Evolutionary conservation across 441 rosid genomes (phyloP).

Genomic region (Populus trichocarpa): DNA sequence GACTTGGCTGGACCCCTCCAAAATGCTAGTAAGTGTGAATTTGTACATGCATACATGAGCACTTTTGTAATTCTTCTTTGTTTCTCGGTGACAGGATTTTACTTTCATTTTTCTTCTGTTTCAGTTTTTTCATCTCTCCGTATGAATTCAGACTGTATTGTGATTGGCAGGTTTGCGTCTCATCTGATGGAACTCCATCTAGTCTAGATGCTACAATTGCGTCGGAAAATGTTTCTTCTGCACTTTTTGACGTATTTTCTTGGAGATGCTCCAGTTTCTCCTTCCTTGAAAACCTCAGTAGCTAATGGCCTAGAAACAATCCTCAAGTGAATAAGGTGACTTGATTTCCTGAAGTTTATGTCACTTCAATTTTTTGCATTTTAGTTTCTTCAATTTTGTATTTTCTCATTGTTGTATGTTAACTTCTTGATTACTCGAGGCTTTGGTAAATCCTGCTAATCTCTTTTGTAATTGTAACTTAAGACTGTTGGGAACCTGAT

Average conservation of each 20-base stretch:
- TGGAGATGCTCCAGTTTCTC: conserved; percentile 74
- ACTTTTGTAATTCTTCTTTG: background rate
- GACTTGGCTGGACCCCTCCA: conserved; percentile 65
- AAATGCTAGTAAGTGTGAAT: conserved; percentile 60
- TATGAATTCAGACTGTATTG: background rate
- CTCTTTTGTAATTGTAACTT: background rate
- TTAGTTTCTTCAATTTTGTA: background rate
- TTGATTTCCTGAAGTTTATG: conserved; percentile 7
- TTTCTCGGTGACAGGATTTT: background rate
- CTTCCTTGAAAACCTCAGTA: conserved; percentile 65
- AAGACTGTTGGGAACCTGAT: background rate
- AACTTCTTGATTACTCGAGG: background rate
- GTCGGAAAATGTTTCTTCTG: conserved; percentile 52
- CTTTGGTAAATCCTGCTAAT: conserved; percentile 7
- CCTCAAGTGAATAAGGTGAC: conserved; percentile 33
- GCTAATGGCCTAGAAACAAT: conserved; percentile 46
- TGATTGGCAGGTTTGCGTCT: conserved; percentile 53
- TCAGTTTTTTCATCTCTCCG: background rate
- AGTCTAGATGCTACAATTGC: conserved; percentile 50
- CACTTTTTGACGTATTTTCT: conserved; percentile 71
- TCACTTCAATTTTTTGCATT: background rate
- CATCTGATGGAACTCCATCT: conserved; percentile 52
- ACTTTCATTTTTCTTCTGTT: background rate
- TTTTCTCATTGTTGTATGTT: background rate
- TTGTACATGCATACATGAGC: background rate